Evolutionary conservation across 2,329 filamentous ascomycete species (phyloP).

Genomic region (Aureobasidium namibiae): DNA sequence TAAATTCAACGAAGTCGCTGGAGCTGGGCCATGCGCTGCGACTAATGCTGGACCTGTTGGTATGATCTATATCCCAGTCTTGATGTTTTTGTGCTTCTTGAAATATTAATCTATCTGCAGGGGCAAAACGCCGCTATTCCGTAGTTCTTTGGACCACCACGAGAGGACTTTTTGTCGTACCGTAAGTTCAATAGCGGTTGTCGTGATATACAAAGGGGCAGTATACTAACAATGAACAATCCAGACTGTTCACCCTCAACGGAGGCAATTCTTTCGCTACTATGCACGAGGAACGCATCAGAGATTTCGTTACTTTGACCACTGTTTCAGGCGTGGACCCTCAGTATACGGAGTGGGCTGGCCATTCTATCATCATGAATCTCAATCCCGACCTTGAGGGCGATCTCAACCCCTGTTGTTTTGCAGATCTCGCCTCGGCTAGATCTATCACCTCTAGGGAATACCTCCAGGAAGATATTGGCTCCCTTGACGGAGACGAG

Average conservation of each 20-base stretch:
- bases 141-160: not conserved
- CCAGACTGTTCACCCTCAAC: not conserved
- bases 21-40: not conserved
- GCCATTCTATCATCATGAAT: not conserved
- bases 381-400: not conserved
- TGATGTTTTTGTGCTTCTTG: too few relatives aligned
- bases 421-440: not conserved
- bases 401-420: not conserved
- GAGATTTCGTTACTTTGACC: not conserved
- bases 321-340: not conserved
- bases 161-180: not conserved
- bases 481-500: not conserved
- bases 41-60: not conserved
- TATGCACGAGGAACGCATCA: not conserved
- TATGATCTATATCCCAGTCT: too few relatives aligned
- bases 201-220: too few relatives aligned
- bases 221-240: not conserved
- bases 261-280: not conserved
- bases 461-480: not conserved
- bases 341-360: not conserved
- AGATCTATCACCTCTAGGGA: not conserved
- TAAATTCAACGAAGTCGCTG: not conserved
- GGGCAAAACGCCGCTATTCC: not conserved
- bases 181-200: not conserved
- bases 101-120: too few relatives aligned